Evolutionary conservation across 1,284 basidiomycete species (phyloP), one percentile per base, ranked within the genome.

Genomic region (Somion occarium): DNA sequence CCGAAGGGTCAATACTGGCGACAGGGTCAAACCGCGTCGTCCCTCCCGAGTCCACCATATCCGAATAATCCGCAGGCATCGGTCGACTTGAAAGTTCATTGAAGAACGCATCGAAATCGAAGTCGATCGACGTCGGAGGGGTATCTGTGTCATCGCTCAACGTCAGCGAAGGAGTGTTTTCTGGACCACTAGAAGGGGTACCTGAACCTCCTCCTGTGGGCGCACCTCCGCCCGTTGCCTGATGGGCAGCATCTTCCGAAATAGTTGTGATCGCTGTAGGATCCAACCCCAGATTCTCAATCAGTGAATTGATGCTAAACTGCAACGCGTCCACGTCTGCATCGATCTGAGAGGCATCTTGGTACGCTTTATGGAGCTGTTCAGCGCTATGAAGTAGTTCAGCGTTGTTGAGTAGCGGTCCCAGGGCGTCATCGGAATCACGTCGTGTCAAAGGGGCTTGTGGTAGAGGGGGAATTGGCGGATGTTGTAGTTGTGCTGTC

Each of bases 291-390:
- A 89, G 76, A 49, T 77, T 79, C 59, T 84, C 75, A 43, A 93
- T 86, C 37, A 93, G 73, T 11, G 79, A 79, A 53, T 91, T 81
- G 55, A 94, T 85, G 56, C 80, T 84, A 34, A 73, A 74, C 59
- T 89, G 83, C 49, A 93, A 69, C 41, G 80, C 76, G 54, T 87
- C 82, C 24, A 93, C 86, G 52, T 91, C 87, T 43, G 75, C 74
- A 49, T 84, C 80, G 44, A 93, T 85, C 52, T 83, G 85, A 23
- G 78, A 63, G 0, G 88, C 74, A 46, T 77, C 76, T 43, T 75
- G 76, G 71, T 87, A 88, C 1, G 78, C 71, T 56, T 79, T 79
- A 42, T 83, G 73, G 13, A 85, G 62, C 43, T 69, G 65, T 2
- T 64, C 51, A 19, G 59, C 56, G 50, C 71, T 68, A 27, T 71